These are phyloP conservation scores for Cladosporium colombiae DNA, from an alignment of 2,329 filamentous ascomycete species.

Conservation along the genomic window DNA sequence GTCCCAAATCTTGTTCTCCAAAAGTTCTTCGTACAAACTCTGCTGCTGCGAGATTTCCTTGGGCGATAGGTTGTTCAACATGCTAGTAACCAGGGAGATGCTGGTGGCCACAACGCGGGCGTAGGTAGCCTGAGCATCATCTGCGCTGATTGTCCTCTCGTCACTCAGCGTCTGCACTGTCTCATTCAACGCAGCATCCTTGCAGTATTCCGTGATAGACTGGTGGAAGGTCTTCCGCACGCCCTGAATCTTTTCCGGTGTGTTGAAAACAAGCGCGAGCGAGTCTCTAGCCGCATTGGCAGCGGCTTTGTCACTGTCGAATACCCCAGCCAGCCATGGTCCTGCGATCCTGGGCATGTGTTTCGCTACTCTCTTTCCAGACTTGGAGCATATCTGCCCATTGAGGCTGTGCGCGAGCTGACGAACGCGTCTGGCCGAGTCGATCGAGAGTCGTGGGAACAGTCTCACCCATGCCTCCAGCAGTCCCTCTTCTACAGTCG, in stretches of 20 bases:
- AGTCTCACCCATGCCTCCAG: slow-evolving; percentile 81
- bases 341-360: slow-evolving; percentile 76
- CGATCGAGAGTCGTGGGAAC: slow-evolving; percentile 87
- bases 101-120: slow-evolving; percentile 70
- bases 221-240: slow-evolving; percentile 82
- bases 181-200: slow-evolving; percentile 74
- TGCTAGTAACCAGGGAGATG: slow-evolving; percentile 55
- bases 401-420: slow-evolving; percentile 81
- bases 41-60: slow-evolving; percentile 62
- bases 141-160: slow-evolving; percentile 76
- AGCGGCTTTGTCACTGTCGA: slow-evolving; percentile 79
- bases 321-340: slow-evolving; percentile 87
- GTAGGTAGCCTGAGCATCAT: slow-evolving; percentile 86
- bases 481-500: slow-evolving; percentile 74
- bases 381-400: slow-evolving; percentile 57
- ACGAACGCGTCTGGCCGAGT: slow-evolving; percentile 82
- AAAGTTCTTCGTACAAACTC: slow-evolving; percentile 64
- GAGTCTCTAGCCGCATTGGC: slow-evolving; percentile 76
- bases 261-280: slow-evolving; percentile 72
- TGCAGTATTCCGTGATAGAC: slow-evolving; percentile 79
- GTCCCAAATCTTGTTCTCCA: slow-evolving; percentile 65
- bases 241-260: slow-evolving; percentile 72
- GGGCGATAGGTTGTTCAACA: slow-evolving; percentile 48
- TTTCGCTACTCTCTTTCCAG: slow-evolving; percentile 80
- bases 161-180: slow-evolving; percentile 83